Conservation (phyloP, 148 eudicot genomes). For the Amaranthus palmeri region DNA sequence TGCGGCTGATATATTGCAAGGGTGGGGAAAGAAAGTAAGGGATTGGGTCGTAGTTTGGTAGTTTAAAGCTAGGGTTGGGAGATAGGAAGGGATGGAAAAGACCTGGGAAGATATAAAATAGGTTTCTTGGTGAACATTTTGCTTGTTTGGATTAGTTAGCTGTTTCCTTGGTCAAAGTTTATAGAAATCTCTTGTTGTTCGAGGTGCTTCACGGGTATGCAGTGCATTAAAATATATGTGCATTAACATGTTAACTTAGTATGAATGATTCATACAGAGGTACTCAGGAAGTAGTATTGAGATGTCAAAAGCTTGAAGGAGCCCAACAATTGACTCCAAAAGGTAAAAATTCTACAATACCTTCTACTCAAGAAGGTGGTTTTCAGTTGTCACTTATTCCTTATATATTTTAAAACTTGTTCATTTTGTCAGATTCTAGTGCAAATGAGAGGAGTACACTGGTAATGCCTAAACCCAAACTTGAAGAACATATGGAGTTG, state of each 20-base stretch:
- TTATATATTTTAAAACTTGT: slow-evolving; percentile 10
- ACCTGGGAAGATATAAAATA: not conserved
- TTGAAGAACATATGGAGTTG: slow-evolving; percentile 25
- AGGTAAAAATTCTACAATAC: slow-evolving; percentile 26
- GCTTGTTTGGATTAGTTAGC: not conserved
- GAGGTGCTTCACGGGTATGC: not conserved
- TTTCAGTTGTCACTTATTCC: not conserved
- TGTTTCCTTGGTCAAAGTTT: not conserved
- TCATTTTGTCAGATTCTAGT: slow-evolving; percentile 33
- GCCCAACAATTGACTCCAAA: slow-evolving; percentile 30
- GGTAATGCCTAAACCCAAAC: slow-evolving; percentile 24
- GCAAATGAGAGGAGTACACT: slow-evolving; percentile 31
- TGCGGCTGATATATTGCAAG: no score
- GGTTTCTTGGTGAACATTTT: not conserved
- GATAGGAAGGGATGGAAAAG: no score
- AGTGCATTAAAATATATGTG: slow-evolving; percentile 8
- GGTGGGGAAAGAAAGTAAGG: no score
- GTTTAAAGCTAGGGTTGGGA: no score
- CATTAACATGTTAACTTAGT: not conserved
- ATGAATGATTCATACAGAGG: slow-evolving; percentile 21
- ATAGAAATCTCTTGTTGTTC: not conserved
- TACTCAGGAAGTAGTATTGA: slow-evolving; percentile 22
- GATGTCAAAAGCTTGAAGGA: slow-evolving; percentile 33
- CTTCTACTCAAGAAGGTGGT: not conserved
- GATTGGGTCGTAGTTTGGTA: no score